Evolutionary conservation across 352 stramenopile genomes (phyloP).

Genomic region (Globisporangium canariense): DNA sequence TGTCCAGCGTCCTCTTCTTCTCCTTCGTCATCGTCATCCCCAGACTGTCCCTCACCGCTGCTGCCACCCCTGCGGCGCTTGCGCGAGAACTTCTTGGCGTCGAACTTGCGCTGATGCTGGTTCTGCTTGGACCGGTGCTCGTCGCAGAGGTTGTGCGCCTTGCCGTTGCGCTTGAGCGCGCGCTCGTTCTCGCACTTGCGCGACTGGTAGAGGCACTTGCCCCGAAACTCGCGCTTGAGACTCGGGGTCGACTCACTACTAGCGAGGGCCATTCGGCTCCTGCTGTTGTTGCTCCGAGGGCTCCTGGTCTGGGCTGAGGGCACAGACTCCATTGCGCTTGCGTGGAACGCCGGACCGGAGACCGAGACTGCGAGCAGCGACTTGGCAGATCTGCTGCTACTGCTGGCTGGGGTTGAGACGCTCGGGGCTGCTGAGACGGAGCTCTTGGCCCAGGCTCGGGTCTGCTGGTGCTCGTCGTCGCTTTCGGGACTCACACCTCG

Average conservation of each 20-base stretch:
- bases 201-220: conserved; percentile 74
- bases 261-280: background rate
- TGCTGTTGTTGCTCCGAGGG: background rate
- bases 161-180: conserved; percentile 73
- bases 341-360: conserved; percentile 6
- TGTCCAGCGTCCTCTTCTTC: conserved; percentile 4
- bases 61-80: conserved; percentile 28
- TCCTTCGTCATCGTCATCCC: conserved; percentile 7
- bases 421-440: background rate
- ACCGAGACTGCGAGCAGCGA: conserved; percentile 17
- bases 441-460: background rate
- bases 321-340: background rate
- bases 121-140: conserved; percentile 78
- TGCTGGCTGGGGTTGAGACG: background rate
- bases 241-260: too few species aligned
- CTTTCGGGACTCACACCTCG: background rate
- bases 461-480: background rate
- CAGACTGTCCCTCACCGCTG: conserved; percentile 18
- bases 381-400: background rate
- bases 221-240: conserved; percentile 32
- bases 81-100: conserved; percentile 74
- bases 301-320: background rate
- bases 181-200: conserved; percentile 82
- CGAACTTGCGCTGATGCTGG: conserved; percentile 80
- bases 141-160: conserved; percentile 76